A percentile compares a stretch with the other conserved stretches of the same genome.
These are phyloP conservation scores for Trichoderma pleuroti DNA, from an alignment of 2,329 filamentous ascomycete species.

Conservation along the genomic window DNA sequence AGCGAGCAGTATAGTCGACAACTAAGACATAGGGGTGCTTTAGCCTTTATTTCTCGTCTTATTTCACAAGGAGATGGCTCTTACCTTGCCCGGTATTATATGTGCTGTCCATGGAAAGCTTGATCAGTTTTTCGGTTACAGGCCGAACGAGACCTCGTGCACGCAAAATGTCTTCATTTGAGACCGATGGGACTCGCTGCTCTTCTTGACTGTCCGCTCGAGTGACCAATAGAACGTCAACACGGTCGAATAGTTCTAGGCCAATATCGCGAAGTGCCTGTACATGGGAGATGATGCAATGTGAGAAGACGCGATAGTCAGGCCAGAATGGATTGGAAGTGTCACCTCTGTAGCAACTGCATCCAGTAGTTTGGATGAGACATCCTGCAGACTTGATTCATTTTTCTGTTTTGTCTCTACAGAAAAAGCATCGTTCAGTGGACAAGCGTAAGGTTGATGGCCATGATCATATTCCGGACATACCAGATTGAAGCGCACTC, in stretches of 20 bases:
- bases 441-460: neutral
- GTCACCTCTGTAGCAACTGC: neutral
- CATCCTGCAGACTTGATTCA: neutral
- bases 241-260: neutral
- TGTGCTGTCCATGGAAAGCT: neutral
- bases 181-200: neutral
- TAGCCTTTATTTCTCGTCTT: too few species aligned
- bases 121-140: neutral
- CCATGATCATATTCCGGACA: neutral
- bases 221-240: neutral
- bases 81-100: neutral
- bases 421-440: neutral
- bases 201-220: neutral
- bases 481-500: neutral
- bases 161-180: neutral
- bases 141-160: neutral
- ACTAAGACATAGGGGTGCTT: neutral
- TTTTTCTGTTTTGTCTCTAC: neutral
- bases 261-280: slow-evolving; percentile 1
- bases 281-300: neutral
- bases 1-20: neutral
- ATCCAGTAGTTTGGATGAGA: neutral
- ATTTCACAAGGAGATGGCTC: too few species aligned
- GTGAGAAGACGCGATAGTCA: neutral
- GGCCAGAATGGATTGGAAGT: neutral